Evolutionary conservation across 2,329 filamentous ascomycete genomes (phyloP), one percentile per base, ranked within the genome.

Genomic region (Ramularia endophylla): DNA sequence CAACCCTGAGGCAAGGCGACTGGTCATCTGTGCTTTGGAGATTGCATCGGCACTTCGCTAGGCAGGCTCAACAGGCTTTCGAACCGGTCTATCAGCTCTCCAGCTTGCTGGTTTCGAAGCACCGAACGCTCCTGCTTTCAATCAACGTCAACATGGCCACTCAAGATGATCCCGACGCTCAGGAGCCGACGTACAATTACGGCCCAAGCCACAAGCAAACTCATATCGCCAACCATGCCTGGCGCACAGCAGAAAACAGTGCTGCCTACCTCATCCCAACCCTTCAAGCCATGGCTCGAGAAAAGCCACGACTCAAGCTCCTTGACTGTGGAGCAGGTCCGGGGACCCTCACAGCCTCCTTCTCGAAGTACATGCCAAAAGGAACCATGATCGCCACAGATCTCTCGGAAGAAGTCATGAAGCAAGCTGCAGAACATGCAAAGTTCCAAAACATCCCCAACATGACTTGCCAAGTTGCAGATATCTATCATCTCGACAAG

Each of bases 321-420:
- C 65, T 73, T 16, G 70, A 74, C 44, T 64, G 71, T 11, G 71
- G 70, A 29, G 66, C 67, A 29, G 70, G 70, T 1, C 68, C 70
- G 3, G 70, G 70, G n/a, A 71, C 67, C 25, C 73, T 74, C 48
- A 66, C 68, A 2, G 58, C 61, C 7, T 67, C 66, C 5, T 55
- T 73, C 7, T 66, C 68, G 2, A 53, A 61, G 13, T 64, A 64
- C 44, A 60, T 70, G 5, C 68, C 70, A 2, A 44, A 65, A 41
- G 69, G 69, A 43, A 59, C 38, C 34, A 38, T 73, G 20, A 67
- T 64, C 43, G 70, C 64, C 41, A 64, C 68, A 38, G 71, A 74
- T 50, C 57, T 69, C 30, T 68, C 66, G 4, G 44, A 59, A 27
- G 61, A 65, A 17, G 68, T 72, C 31, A 58, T 73, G 18, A 45